Evolutionary conservation across 805 yeast species (phyloP), one percentile per base, ranked within the genome.

Genomic region (Saturnispora silvae): DNA sequence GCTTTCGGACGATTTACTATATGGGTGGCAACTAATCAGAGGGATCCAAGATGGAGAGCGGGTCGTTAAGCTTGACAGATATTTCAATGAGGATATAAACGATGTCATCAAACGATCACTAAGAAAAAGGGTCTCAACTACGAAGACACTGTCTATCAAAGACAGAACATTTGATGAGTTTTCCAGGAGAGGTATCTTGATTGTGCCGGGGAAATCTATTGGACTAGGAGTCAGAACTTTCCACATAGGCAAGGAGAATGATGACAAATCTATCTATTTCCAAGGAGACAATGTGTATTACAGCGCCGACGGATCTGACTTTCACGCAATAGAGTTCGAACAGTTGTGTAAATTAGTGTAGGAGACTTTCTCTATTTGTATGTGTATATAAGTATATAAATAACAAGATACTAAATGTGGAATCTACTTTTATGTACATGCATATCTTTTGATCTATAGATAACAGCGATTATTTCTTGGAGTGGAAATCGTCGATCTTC

Each of bases 141-240:
- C 17, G 14, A 1, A 9, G 15, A 4, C 11, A 13, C 18, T 68
- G 4, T 63, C 81, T 0, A 77, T 77, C 50, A 75, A 67, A 44
- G 84, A 81, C 37, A 77, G 84, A 15, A 71, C 83, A 2, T 73
- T 68, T 37, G 72, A 72, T 3, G 71, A 62, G 48, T 84, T 95
- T 47, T 50, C 63, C 19, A 56, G 59, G 2, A 56, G 72, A 34
- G 70, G 70, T 26, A 60, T 77, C 18, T 48, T 66, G 7, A 57
- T 75, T 18, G 40, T 56, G 1, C 63, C 66, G 4, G 40, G 55
- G 15, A 41, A 42, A 14, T 35, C 25, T 1, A 31, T 37, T 33
- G 30, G 32, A 16, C 22, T 30, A 15, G 33, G 35, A 26, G 11
- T 28, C 22, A 17, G 35, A 10, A 33, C 33, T 13, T 15, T 15